These are phyloP conservation scores for Gymnopilus dilepis DNA, from an alignment of 768 basidiomycete species.

Conservation along the genomic window DNA sequence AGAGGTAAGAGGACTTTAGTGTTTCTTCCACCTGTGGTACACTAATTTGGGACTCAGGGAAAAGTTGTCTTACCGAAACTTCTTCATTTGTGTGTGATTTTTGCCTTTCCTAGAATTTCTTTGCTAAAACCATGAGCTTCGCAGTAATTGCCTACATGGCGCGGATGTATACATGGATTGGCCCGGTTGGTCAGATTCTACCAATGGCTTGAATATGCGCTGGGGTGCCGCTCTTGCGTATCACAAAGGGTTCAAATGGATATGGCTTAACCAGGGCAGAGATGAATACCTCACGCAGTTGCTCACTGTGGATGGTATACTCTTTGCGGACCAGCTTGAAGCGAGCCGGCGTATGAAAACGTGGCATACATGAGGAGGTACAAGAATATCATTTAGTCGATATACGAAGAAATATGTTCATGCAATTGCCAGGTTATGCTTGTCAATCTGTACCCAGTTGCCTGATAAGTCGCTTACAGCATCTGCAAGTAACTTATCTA, in stretches of 20 bases:
- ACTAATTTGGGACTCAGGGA: slow-evolving; percentile 29
- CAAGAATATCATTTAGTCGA: not conserved
- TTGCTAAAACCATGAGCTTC: not conserved
- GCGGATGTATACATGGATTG: slow-evolving; percentile 48
- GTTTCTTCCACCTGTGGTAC: not conserved
- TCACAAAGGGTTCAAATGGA: slow-evolving; percentile 55
- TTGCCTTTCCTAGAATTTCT: not conserved
- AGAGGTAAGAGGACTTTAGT: slow-evolving; percentile 29
- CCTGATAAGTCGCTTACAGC: slow-evolving; percentile 66
- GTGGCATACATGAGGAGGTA: not conserved
- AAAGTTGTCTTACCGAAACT: slow-evolving; percentile 49
- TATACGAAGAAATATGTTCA: slow-evolving; percentile 10
- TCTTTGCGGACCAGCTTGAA: slow-evolving; percentile 46
- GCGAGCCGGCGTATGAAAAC: not conserved
- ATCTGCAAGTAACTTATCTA: slow-evolving; percentile 53
- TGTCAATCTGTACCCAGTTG: slow-evolving; percentile 72
- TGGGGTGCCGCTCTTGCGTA: slow-evolving; percentile 52
- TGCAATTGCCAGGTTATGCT: slow-evolving; percentile 33
- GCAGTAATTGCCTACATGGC: slow-evolving; percentile 49
- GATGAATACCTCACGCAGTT: slow-evolving; percentile 31
- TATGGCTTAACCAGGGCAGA: slow-evolving; percentile 48
- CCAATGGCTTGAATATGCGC: slow-evolving; percentile 40
- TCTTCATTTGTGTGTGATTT: slow-evolving; percentile 51
- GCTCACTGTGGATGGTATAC: slow-evolving; percentile 37
- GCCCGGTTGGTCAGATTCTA: slow-evolving; percentile 50